Conservation (phyloP, 2,329 filamentous ascomycete species). For the Colletotrichum sp. region DNA sequence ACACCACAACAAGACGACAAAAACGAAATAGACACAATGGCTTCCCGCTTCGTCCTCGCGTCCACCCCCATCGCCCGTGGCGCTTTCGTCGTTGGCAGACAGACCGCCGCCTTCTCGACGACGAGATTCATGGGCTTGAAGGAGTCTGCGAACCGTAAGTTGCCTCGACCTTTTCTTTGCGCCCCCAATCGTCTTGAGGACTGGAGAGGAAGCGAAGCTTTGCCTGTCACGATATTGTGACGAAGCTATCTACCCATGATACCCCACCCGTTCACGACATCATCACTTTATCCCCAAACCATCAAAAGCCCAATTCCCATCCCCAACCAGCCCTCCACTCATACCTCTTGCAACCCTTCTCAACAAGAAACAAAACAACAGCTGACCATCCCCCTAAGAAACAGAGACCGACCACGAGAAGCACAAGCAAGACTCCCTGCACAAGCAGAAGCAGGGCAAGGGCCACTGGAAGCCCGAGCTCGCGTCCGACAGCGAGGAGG, state of each 20-base stretch:
- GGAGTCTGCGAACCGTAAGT: conserved; percentile 41
- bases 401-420: conserved; percentile 56
- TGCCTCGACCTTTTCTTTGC: not conserved
- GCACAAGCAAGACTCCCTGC: conserved; percentile 65
- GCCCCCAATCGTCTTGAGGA: not conserved
- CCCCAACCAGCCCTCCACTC: not conserved
- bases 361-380: not conserved
- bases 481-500: conserved; percentile 80
- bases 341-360: not conserved
- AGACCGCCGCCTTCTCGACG: conserved; percentile 30
- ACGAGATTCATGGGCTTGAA: conserved; percentile 35
- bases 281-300: not conserved
- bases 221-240: not conserved
- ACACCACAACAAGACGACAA: not conserved
- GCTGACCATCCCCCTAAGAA: too few relatives aligned
- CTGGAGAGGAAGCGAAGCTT: not conserved
- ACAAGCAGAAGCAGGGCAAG: conserved; percentile 73
- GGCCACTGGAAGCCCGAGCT: conserved; percentile 80
- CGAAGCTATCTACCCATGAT: not conserved
- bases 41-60: conserved; percentile 31
- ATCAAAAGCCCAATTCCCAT: not conserved
- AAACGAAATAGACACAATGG: conserved; percentile 13
- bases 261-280: not conserved
- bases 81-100: conserved; percentile 27
- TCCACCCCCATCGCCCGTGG: conserved; percentile 26